Percentiles rank a stretch among this genome's conserved stretches.
These are phyloP conservation scores for Aureobasidium lini DNA, from an alignment of 2,329 filamentous ascomycete genomes.

Conservation along the genomic window DNA sequence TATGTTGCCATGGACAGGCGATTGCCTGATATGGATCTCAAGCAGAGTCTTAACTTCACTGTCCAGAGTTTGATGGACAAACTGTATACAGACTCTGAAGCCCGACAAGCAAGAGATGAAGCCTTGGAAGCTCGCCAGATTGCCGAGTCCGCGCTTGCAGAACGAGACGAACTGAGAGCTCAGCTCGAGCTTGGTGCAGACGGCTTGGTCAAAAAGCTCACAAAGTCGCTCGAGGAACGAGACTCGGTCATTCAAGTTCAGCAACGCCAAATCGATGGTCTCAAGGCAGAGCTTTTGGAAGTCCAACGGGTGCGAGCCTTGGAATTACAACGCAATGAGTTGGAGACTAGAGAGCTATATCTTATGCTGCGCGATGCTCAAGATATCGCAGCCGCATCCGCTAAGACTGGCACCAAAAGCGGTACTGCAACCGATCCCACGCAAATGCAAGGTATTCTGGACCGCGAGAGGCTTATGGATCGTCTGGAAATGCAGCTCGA, in stretches of 20 bases:
- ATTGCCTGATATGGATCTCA: conserved; percentile 92
- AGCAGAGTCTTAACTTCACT: conserved; percentile 95
- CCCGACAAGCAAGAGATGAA: conserved; percentile 85
- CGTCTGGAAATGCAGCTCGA: conserved; percentile 92
- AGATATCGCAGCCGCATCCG: conserved; percentile 85
- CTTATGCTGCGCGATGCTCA: conserved; percentile 97
- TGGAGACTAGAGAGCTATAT: conserved; percentile 93
- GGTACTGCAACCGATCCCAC: conserved; percentile 59
- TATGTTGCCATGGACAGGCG: conserved; percentile 98
- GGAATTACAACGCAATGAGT: conserved; percentile 87
- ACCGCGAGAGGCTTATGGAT: conserved; percentile 87
- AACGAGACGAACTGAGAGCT: conserved; percentile 88
- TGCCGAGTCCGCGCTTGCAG: conserved; percentile 89
- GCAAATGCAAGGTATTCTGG: conserved; percentile 84
- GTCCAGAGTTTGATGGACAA: conserved; percentile 93
- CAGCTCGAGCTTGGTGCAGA: conserved; percentile 87
- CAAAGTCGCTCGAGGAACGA: conserved; percentile 92
- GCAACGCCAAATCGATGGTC: conserved; percentile 71
- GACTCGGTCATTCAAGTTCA: conserved; percentile 84
- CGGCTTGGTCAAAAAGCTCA: conserved; percentile 83
- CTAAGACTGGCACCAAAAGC: conserved; percentile 50
- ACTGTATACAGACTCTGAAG: conserved; percentile 92
- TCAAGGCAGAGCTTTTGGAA: conserved; percentile 85
- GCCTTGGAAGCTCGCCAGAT: conserved; percentile 84
- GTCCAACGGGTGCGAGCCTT: conserved; percentile 78